Evolutionary conservation across 805 yeast genomes (phyloP), one percentile per base, ranked within the genome.

Genomic region (Pichia ethanolica): DNA sequence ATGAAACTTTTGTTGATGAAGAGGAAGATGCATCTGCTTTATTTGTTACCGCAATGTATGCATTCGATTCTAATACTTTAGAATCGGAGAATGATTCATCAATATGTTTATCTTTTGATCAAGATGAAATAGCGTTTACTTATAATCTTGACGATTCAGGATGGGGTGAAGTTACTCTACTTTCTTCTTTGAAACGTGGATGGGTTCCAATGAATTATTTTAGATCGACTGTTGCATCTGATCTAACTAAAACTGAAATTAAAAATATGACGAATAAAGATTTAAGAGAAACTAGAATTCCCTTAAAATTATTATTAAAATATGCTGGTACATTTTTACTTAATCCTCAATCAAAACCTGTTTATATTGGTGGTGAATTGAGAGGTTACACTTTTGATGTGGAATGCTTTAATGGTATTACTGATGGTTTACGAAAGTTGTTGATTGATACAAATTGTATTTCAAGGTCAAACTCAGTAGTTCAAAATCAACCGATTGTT

Each of bases 151-250:
- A 86, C 62, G 83, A 82, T 48, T 81, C 89, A 25, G 95, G 93
- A 0, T 86, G 95, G 95, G 91, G 90, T 52, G 95, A 86, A 63
- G 93, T 86, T 3, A 86, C 90, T 0, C 60, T 85, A 37, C 66
- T 86, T 8, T 81, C 79, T 49, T 71, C 81, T 12, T 69, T 82
- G 46, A 74, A 75, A 57, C 68, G 89, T 53, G 95, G 95, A 14
- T 86, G 95, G 95, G 87, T 86, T 14, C 95, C 95, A 4, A 82
- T 86, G 75, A 86, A 86, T 60, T 86, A 83, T 66, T 86, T 86
- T 59, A 68, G 81, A 5, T 72, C 70, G 12, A 64, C 71, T 6
- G 49, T 68, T 28, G 34, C 51, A 13, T 58, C 58, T 41, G 59
- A 51, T 39, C 33, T 51, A 42, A 56, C 47, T 20, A 58, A 54